Conservation (phyloP, 768 basidiomycete species). For the Tricholoma matsutake region DNA sequence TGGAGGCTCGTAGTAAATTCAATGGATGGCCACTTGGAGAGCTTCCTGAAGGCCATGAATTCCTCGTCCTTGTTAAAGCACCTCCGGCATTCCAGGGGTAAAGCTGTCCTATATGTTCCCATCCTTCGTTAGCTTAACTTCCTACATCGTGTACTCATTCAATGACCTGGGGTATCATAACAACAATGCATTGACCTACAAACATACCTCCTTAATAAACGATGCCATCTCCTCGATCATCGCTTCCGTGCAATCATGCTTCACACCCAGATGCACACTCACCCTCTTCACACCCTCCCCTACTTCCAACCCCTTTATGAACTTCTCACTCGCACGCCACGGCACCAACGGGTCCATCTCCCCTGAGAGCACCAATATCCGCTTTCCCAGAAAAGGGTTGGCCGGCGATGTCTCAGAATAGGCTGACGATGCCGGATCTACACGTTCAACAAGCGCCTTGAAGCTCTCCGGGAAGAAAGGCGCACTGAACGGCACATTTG, state of each 20-base stretch:
- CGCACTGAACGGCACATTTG: constrained; percentile 40
- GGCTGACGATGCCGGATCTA: constrained; percentile 38
- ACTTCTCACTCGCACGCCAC: constrained; percentile 50
- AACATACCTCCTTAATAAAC: constrained; percentile 27
- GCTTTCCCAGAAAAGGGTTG: constrained; percentile 70
- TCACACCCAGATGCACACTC: constrained; percentile 50
- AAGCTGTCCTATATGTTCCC: not conserved
- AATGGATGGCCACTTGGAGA: not conserved
- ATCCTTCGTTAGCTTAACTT: not conserved
- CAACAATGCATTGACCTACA: constrained; percentile 6
- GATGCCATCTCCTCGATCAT: constrained; percentile 52
- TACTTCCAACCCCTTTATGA: constrained; percentile 54
- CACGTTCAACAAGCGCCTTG: constrained; percentile 39
- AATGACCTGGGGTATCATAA: not conserved
- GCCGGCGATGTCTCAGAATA: constrained; percentile 33
- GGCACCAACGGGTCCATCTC: constrained; percentile 65
- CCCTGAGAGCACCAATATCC: constrained; percentile 71
- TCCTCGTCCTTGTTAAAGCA: not conserved
- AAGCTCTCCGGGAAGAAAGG: constrained; percentile 59
- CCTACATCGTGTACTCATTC: not conserved
- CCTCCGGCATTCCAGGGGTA: not conserved
- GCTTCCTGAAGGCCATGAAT: constrained; percentile 4
- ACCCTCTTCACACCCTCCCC: constrained; percentile 49
- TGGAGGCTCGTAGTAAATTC: not conserved
- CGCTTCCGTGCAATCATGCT: constrained; percentile 57